phyloP scores from a whole-genome alignment of 148 eudicot species.

The Rhododendron griersonianum region DNA sequence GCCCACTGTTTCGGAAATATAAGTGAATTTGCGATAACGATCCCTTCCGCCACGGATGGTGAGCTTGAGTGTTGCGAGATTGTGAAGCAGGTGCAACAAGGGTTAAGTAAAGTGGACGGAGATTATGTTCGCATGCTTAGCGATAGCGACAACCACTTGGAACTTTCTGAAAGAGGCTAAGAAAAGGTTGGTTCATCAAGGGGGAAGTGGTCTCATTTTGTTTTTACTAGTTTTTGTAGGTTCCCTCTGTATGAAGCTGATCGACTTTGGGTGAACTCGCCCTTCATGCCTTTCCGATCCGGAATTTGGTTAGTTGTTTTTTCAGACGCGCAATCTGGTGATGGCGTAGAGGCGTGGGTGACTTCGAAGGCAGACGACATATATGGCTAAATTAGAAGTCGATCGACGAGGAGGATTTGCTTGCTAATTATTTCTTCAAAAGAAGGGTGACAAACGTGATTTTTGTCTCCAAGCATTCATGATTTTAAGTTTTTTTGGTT shows the following conservation, averaged over 20 bases:
- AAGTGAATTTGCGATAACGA: not conserved
- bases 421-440: not conserved
- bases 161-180: not conserved
- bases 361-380: not conserved
- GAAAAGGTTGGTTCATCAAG: not conserved
- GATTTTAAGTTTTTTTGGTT: too few relatives aligned
- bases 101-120: not conserved
- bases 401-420: not conserved
- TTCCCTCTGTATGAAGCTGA: conserved; percentile 1
- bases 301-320: conserved; percentile 8
- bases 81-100: not conserved
- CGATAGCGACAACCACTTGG: conserved; percentile 6
- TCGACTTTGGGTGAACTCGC: not conserved
- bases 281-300: not conserved
- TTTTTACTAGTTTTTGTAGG: conserved; percentile 16
- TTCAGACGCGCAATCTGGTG: not conserved
- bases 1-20: conserved; percentile 25
- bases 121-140: not conserved
- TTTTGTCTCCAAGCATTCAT: too few relatives aligned
- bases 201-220: conserved; percentile 12
- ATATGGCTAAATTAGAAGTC: conserved; percentile 4
- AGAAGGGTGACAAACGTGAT: too few relatives aligned
- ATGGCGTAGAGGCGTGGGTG: conserved; percentile 6
- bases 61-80: not conserved
- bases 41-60: not conserved